These are phyloP conservation scores for Endothia cerciana DNA, from an alignment of 2,329 filamentous ascomycete genomes.

Conservation along the genomic window DNA sequence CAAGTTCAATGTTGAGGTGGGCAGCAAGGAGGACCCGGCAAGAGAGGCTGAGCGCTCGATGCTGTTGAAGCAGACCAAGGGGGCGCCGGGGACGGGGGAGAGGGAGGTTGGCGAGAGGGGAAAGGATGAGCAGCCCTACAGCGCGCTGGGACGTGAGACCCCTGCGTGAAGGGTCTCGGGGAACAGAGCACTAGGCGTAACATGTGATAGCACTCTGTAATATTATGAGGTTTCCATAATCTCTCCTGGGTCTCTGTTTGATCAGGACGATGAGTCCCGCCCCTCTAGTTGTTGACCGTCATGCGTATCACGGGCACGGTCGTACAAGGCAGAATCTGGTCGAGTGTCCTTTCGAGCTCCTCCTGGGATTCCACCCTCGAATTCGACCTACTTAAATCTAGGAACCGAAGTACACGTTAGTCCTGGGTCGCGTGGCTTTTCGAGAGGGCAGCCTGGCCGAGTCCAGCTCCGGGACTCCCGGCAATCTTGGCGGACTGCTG, in stretches of 20 bases:
- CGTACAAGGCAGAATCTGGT: too few relatives aligned
- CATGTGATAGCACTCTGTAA: not conserved
- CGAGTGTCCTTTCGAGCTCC: too few relatives aligned
- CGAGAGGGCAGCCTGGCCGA: too few relatives aligned
- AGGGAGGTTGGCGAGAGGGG: slow-evolving; percentile 15
- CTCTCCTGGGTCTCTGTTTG: not conserved
- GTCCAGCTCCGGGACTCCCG: not conserved
- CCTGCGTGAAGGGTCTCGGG: not conserved
- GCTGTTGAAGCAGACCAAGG: slow-evolving; percentile 17
- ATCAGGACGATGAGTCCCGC: too few relatives aligned
- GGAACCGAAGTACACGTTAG: too few relatives aligned
- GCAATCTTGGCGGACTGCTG: not conserved
- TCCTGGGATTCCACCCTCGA: too few relatives aligned
- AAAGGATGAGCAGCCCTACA: slow-evolving; percentile 21
- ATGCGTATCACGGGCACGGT: too few relatives aligned
- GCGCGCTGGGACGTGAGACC: slow-evolving; percentile 21
- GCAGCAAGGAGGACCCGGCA: slow-evolving; percentile 33
- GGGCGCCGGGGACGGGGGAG: slow-evolving; percentile 20
- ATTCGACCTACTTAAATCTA: too few relatives aligned
- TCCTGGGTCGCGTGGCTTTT: too few relatives aligned
- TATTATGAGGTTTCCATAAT: not conserved
- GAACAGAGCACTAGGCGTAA: not conserved
- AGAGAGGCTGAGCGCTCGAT: slow-evolving; percentile 28
- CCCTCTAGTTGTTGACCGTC: too few relatives aligned
- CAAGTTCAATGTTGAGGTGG: slow-evolving; percentile 34